A percentile compares a stretch with the other conserved stretches of the same genome.
phyloP scores from a whole-genome alignment of 805 yeast species.

The Aciculoconidium aculeatum region DNA sequence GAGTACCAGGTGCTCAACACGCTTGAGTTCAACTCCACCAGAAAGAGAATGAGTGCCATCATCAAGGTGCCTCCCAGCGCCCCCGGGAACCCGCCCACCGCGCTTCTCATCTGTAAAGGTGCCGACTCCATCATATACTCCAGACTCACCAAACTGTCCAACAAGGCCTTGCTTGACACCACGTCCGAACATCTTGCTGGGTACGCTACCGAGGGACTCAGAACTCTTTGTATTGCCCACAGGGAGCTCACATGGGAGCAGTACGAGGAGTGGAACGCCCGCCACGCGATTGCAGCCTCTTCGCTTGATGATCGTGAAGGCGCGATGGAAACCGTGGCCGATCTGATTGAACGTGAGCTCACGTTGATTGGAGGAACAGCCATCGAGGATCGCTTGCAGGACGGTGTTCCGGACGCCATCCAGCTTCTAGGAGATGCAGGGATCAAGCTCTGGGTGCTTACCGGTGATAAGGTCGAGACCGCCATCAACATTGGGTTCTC shows the following conservation, averaged over 20 bases:
- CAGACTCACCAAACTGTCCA: constrained; percentile 44
- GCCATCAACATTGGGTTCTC: constrained; percentile 81
- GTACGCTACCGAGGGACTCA: constrained; percentile 75
- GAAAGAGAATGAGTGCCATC: constrained; percentile 85
- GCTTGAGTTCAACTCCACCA: constrained; percentile 74
- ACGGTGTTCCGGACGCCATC: constrained; percentile 73
- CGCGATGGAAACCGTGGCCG: constrained; percentile 69
- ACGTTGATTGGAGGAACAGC: constrained; percentile 72
- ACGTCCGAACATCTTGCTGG: constrained; percentile 74
- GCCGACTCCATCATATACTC: constrained; percentile 78
- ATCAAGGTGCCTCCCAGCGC: constrained; percentile 54
- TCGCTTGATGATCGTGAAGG: constrained; percentile 61
- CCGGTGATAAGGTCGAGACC: constrained; percentile 80
- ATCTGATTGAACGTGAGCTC: constrained; percentile 56
- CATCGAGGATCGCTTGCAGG: constrained; percentile 73
- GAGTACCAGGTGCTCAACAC: constrained; percentile 69
- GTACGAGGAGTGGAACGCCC: constrained; percentile 57
- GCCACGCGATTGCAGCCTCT: constrained; percentile 61
- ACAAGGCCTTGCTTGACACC: constrained; percentile 44
- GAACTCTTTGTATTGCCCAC: constrained; percentile 78
- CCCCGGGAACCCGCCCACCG: constrained; percentile 34
- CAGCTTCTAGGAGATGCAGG: constrained; percentile 64
- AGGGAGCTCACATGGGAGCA: constrained; percentile 58
- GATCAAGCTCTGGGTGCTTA: constrained; percentile 75
- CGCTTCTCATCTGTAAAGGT: constrained; percentile 72